Percentiles rank a stretch among this genome's conserved stretches.
Evolutionary conservation across 169 alveolate genomes (phyloP).

Genomic region (Theileria annulata): DNA sequence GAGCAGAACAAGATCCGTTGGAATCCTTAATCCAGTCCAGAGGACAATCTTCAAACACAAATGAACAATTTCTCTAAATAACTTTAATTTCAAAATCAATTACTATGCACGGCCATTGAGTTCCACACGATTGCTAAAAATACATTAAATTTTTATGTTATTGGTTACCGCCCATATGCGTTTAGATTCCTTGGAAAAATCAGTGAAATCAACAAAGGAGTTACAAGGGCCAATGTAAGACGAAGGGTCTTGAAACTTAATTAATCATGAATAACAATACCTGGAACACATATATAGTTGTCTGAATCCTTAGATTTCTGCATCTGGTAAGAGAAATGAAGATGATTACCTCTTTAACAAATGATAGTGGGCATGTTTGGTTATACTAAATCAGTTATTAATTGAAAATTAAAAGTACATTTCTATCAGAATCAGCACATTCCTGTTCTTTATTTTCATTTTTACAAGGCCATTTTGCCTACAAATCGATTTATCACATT

Average conservation of each 20-base stretch:
- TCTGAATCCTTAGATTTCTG: slow-evolving; percentile 18
- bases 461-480: slow-evolving; percentile 34
- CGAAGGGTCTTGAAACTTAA: slow-evolving; percentile 39
- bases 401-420: slow-evolving; percentile 1
- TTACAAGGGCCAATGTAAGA: slow-evolving; percentile 59
- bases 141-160: not conserved
- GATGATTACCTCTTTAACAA: slow-evolving; percentile 19
- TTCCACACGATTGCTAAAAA: slow-evolving; percentile 43
- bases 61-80: slow-evolving; percentile 39
- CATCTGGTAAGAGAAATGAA: not conserved
- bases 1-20: slow-evolving; percentile 58
- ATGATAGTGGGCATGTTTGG: slow-evolving; percentile 58
- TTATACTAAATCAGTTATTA: slow-evolving; percentile 12
- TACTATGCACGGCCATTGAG: slow-evolving; percentile 65
- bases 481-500: not conserved
- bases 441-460: slow-evolving; percentile 6
- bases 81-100: not conserved
- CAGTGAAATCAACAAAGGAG: slow-evolving; percentile 39
- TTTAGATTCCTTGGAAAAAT: slow-evolving; percentile 49
- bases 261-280: slow-evolving; percentile 25
- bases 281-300: slow-evolving; percentile 37
- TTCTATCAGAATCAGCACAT: slow-evolving; percentile 15
- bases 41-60: slow-evolving; percentile 54
- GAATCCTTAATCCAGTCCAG: slow-evolving; percentile 53
- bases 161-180: slow-evolving; percentile 48